Conservation (phyloP, 1,284 basidiomycete genomes). For the Apiotrichum siamense region DNA sequence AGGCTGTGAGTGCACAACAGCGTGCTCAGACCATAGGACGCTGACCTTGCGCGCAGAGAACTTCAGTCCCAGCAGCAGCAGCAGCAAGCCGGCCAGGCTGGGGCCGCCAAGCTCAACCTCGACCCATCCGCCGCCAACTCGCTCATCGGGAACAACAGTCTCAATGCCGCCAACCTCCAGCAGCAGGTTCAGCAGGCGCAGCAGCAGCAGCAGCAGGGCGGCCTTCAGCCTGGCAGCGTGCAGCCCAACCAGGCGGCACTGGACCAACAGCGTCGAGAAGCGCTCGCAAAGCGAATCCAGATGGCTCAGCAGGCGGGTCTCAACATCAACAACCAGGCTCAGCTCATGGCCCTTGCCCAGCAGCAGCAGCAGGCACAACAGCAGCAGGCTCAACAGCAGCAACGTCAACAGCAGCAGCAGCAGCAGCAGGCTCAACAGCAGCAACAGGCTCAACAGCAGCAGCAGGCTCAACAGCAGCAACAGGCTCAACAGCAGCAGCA, state of each 20-base stretch:
- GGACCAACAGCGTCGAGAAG: constrained; percentile 4
- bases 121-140: background rate
- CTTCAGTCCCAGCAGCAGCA: background rate
- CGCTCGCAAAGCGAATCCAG: constrained; percentile 3
- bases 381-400: constrained; percentile 1
- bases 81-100: constrained; percentile 5
- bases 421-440: constrained; percentile 3
- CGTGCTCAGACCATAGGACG: too few species aligned
- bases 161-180: constrained; percentile 2
- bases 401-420: background rate
- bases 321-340: constrained; percentile 2
- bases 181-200: constrained; percentile 3
- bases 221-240: background rate
- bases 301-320: constrained; percentile 9
- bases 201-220: background rate
- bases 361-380: constrained; percentile 3
- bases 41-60: background rate
- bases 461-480: constrained; percentile 6
- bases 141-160: constrained; percentile 4
- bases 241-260: background rate
- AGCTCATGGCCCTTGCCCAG: background rate
- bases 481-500: too few species aligned
- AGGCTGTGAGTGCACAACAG: constrained; percentile 1
- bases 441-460: background rate
- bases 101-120: background rate